These are phyloP conservation scores for Santalum album DNA, from an alignment of 164 flowering plant species.

Conservation along the genomic window DNA sequence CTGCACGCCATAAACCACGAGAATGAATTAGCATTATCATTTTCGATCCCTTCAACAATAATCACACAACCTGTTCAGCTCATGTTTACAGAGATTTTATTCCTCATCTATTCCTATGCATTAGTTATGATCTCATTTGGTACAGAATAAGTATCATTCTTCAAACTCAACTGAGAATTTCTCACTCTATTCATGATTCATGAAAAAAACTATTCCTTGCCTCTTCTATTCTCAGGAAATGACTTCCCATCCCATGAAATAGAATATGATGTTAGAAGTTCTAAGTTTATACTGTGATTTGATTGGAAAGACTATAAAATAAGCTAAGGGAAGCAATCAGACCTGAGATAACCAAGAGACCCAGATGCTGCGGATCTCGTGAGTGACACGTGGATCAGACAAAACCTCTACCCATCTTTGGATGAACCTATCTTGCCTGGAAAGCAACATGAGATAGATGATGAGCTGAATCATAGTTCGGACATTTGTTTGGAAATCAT, in stretches of 20 bases:
- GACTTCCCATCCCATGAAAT: no score
- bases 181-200: no score
- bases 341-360: conserved; percentile 88
- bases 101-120: no score
- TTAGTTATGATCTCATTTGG: no score
- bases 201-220: no score
- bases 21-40: neutral
- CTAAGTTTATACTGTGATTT: neutral
- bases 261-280: no score
- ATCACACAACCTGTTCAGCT: neutral
- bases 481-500: no score
- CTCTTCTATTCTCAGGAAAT: no score
- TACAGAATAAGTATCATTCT: no score
- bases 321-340: neutral
- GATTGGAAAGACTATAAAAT: neutral
- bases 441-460: neutral
- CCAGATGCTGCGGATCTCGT: conserved; percentile 82
- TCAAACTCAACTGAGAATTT: no score
- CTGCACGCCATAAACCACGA: neutral
- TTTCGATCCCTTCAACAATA: no score
- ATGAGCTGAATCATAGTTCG: neutral
- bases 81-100: neutral
- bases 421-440: conserved; percentile 82
- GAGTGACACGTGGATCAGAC: conserved; percentile 82
- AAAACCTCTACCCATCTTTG: conserved; percentile 58